Evolutionary conservation across 1,284 basidiomycete species (phyloP), one percentile per base, ranked within the genome.

Genomic region (Leccinum pachyderme): DNA sequence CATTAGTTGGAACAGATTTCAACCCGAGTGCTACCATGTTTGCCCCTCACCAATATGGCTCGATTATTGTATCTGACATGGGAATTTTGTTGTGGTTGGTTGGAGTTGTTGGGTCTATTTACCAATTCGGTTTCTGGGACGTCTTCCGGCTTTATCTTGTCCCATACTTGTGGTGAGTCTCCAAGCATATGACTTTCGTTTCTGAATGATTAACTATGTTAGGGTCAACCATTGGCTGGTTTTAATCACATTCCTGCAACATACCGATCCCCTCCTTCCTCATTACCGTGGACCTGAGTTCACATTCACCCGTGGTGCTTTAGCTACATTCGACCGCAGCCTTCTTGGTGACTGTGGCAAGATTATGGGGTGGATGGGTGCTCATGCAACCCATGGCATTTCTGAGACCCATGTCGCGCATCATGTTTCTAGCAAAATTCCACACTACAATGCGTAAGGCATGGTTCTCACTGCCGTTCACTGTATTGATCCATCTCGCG

Each of bases 251-350:
- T 95, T 92, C 87, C 82, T 98, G 58, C 97, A 98, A 77, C 97
- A 98, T 81, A 98, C 96, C 65, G 96, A 98, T 77, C 93, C 95
- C 22, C 72, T 90, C 44, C 81, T 98, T 31, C 95, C 95, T 52
- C 96, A 99, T 77, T 99, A 98, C 83, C 90, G 92, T 63, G 86
- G 89, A 25, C 75, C 87, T 47, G 86, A 90, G 66, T 98, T 96
- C 81, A 97, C 89, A 47, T 99, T 99, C 82, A 81, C 90, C 52
- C 93, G 96, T 65, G 96, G 96, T 59, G 96, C 96, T 18, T 86
- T 99, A 51, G 80, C 92, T 59, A 99, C 96, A 22, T 81, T 98
- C 47, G 95, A 99, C 75, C 93, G 97, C 58, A 84, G 77, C 64
- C 84, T 95, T 61, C 79, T 97, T 39, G 93, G 93, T 51, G 90